Evolutionary conservation across 2,329 filamentous ascomycete species (phyloP), one percentile per base, ranked within the genome.

Genomic region (Aspergillus thermomutatus): DNA sequence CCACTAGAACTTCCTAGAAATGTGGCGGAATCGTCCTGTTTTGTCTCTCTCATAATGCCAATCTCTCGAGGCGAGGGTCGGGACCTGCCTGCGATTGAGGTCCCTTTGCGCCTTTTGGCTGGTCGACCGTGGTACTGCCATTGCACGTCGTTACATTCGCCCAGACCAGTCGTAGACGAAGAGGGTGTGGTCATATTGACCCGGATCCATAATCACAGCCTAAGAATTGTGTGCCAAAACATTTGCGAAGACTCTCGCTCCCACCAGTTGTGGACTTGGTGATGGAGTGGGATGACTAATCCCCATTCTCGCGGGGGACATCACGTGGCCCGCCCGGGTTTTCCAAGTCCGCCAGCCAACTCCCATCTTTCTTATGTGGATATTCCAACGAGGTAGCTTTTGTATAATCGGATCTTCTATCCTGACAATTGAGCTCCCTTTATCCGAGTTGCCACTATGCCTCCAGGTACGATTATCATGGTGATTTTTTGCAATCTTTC

Each of bases 1-100:
- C 83, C 83, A 57, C 82, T 84, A 17, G 80, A 80, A 51, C 82
- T 84, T 3, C 83, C 83, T 4, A 85, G 77, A 54, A 85, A 85
- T 0, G 79, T 81, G 14, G 81, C 78, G 3, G 77, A 77, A 23
- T 76, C 79, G 28, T 77, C 73, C 27, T 75, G 75, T 17, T 74
- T 75, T 27, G 76, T 72, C 60, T 80, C 78, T 56, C 82, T 76
- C 81, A 84, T 84, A 54, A 83, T 67, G 9, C 79, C 79, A 27
- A 80, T 73, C 56, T 80, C 77, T 19, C 74, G 73, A 21, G 70
- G 60, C 41, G 63, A 64, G 23, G 66, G 65, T 60, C 60, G 57
- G 55, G 48, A 63, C 45, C 49, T 55, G 9, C 43, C 54, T 17
- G 14, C 7, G 1, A 54, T 54, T 6, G 59, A 66, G 26, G 60